Evolutionary conservation across 169 alveolate species (phyloP).

Genomic region (Theileria sp.): DNA sequence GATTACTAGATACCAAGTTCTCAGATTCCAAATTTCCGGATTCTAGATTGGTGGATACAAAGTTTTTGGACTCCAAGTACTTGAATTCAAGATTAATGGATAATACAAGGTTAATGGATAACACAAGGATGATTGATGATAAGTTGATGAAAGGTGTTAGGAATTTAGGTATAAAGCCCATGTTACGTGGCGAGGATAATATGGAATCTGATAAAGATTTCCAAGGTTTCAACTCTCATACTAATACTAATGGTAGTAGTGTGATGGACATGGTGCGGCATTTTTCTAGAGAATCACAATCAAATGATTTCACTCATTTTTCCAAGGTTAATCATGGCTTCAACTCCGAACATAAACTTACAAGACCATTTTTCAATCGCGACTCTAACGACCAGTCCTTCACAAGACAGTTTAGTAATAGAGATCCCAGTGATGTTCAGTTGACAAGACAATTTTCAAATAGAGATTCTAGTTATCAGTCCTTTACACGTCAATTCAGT

Average conservation of each 20-base stretch:
- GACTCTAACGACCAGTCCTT: neutral
- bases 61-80: neutral
- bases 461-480: neutral
- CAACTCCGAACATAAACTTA: neutral
- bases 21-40: neutral
- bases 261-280: slow-evolving; percentile 10
- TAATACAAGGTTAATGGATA: neutral
- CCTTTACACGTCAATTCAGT: neutral
- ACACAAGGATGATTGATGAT: neutral
- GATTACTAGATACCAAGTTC: neutral
- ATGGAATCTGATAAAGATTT: slow-evolving; percentile 21
- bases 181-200: neutral
- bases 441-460: neutral
- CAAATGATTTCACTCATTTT: neutral
- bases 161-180: neutral
- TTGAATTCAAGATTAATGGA: neutral
- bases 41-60: neutral
- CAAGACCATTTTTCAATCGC: neutral
- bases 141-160: slow-evolving; percentile 10
- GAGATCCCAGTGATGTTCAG: neutral
- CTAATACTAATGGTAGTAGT: neutral
- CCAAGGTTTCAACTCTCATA: slow-evolving; percentile 8
- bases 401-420: neutral
- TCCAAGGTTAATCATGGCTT: neutral
- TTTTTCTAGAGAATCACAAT: neutral